phyloP scores from a whole-genome alignment of 306 rosid species.

The Parietaria judaica region DNA sequence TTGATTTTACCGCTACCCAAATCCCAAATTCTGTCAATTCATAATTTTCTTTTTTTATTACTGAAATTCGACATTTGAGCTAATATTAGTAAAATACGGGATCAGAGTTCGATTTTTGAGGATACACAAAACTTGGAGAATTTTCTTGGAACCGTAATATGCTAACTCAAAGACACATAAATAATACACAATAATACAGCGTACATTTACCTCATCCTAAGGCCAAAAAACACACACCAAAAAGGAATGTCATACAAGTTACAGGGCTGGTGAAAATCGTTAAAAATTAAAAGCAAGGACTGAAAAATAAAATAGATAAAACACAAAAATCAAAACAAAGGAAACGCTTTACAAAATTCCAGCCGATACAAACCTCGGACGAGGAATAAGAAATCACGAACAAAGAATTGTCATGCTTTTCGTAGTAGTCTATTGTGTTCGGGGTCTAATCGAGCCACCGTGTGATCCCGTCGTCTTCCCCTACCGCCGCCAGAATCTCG shows the following conservation, averaged over 20 bases:
- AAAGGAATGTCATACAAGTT: slow-evolving; percentile 11
- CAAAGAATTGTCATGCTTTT: slow-evolving; percentile 2
- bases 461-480: slow-evolving; percentile 80
- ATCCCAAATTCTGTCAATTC: too few species aligned
- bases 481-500: slow-evolving; percentile 73
- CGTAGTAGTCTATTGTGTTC: slow-evolving; percentile 3
- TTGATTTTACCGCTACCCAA: too few species aligned
- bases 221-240: slow-evolving; percentile 16
- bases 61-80: too few species aligned
- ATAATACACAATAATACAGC: slow-evolving; percentile 8
- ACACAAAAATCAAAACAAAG: not conserved
- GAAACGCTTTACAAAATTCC: slow-evolving; percentile 36
- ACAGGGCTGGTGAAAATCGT: slow-evolving; percentile 5
- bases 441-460: slow-evolving; percentile 81
- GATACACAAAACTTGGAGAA: too few species aligned
- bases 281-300: not conserved
- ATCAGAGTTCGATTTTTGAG: too few species aligned
- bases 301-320: not conserved
- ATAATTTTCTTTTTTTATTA: too few species aligned
- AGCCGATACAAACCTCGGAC: slow-evolving; percentile 30
- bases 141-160: too few species aligned
- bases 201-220: slow-evolving; percentile 21
- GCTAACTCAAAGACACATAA: not conserved
- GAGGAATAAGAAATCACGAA: slow-evolving; percentile 4
- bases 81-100: too few species aligned